Conservation (phyloP, 2,329 filamentous ascomycete species). For the Curvularia hawaiiensis region DNA sequence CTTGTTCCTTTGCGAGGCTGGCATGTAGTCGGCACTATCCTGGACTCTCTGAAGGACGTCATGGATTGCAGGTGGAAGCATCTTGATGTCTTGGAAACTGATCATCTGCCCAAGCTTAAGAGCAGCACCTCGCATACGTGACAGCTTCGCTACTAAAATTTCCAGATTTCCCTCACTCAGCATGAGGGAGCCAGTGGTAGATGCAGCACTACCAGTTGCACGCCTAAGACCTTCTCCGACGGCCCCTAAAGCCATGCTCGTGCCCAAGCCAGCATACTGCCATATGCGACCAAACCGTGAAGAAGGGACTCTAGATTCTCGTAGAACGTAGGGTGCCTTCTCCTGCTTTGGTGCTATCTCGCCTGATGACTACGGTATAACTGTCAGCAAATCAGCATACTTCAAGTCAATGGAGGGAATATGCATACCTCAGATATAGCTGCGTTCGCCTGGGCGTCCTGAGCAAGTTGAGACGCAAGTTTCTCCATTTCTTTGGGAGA, state of each 20-base stretch:
- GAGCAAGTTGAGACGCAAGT: slow-evolving; percentile 55
- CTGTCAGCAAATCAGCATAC: slow-evolving; percentile 56
- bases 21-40: slow-evolving; percentile 98
- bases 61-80: slow-evolving; percentile 86
- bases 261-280: slow-evolving; percentile 93
- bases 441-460: slow-evolving; percentile 45
- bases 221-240: slow-evolving; percentile 84
- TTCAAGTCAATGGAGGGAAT: slow-evolving; percentile 6
- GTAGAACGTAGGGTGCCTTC: slow-evolving; percentile 67
- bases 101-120: slow-evolving; percentile 97
- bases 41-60: slow-evolving; percentile 92
- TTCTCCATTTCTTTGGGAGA: slow-evolving; percentile 49
- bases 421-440: slow-evolving; percentile 37
- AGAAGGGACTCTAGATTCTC: slow-evolving; percentile 88
- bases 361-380: slow-evolving; percentile 37
- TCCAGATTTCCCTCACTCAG: slow-evolving; percentile 92
- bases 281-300: slow-evolving; percentile 85
- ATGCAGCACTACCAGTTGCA: slow-evolving; percentile 69
- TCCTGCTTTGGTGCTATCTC: slow-evolving; percentile 34
- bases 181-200: slow-evolving; percentile 73
- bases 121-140: slow-evolving; percentile 95
- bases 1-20: slow-evolving; percentile 85
- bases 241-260: slow-evolving; percentile 93
- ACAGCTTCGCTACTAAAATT: slow-evolving; percentile 87
- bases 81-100: slow-evolving; percentile 96